Conservation (phyloP, 345 rosid species). For the Rhizophora apiculata region DNA sequence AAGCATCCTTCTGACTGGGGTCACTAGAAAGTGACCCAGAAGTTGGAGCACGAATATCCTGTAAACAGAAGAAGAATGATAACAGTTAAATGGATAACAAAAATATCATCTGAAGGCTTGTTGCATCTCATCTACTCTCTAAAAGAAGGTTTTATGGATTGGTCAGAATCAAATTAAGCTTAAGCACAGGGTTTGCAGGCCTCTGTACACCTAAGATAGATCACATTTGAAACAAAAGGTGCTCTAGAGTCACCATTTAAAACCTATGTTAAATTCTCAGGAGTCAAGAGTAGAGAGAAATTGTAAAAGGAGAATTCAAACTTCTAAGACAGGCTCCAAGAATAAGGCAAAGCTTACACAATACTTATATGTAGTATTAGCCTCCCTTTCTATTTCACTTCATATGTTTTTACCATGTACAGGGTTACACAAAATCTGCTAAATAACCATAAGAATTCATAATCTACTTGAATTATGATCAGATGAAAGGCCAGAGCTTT, state of each 20-base stretch:
- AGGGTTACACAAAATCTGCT: too few species aligned
- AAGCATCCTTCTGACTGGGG: slow-evolving; percentile 51
- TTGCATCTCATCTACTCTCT: background rate
- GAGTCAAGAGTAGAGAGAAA: too few species aligned
- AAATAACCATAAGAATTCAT: too few species aligned
- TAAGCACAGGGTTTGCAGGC: background rate
- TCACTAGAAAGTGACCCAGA: slow-evolving; percentile 33
- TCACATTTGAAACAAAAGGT: background rate
- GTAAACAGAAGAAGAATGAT: background rate
- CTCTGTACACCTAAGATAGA: background rate
- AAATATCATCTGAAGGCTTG: background rate
- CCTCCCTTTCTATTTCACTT: too few species aligned
- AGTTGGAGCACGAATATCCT: slow-evolving; percentile 50
- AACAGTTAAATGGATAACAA: background rate
- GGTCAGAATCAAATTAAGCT: background rate
- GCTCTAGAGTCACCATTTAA: background rate
- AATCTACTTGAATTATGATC: too few species aligned
- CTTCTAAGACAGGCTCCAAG: too few species aligned
- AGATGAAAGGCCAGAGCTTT: too few species aligned
- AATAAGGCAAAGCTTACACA: too few species aligned
- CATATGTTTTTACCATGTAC: too few species aligned
- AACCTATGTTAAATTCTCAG: too few species aligned
- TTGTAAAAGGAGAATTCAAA: too few species aligned
- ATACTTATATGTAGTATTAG: too few species aligned
- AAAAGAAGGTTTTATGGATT: background rate